These are phyloP conservation scores for Plasmodium vinckei DNA, from an alignment of 169 alveolate species.

Conservation along the genomic window DNA sequence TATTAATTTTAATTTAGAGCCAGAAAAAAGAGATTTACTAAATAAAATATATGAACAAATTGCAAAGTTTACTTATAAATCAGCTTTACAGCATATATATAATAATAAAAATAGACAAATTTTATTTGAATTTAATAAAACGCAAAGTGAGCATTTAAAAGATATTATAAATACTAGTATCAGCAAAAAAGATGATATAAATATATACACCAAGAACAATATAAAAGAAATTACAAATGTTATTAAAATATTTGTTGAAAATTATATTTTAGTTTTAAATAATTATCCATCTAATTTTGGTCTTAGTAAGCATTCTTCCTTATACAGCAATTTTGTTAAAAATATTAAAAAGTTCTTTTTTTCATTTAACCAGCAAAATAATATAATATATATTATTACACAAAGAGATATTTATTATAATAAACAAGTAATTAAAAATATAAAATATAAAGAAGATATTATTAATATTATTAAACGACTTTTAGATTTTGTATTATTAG, in stretches of 20 bases:
- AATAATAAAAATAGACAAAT: background rate
- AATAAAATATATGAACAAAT: slow-evolving; percentile 37
- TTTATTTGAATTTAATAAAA: slow-evolving; percentile 17
- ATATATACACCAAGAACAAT: slow-evolving; percentile 8
- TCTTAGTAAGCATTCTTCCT: slow-evolving; percentile 23
- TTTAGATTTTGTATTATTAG: slow-evolving; percentile 39
- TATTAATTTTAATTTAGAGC: slow-evolving; percentile 6
- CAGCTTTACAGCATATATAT: slow-evolving; percentile 49
- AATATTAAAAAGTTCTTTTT: slow-evolving; percentile 58
- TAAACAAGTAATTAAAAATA: slow-evolving; percentile 17
- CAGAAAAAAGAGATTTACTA: slow-evolving; percentile 37
- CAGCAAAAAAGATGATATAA: slow-evolving; percentile 22
- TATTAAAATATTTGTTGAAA: slow-evolving; percentile 44
- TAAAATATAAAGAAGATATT: slow-evolving; percentile 10
- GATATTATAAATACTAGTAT: slow-evolving; percentile 10
- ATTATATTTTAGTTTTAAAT: slow-evolving; percentile 40
- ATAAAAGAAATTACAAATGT: slow-evolving; percentile 30
- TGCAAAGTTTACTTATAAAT: slow-evolving; percentile 50
- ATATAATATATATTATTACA: slow-evolving; percentile 40
- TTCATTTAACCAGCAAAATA: slow-evolving; percentile 49
- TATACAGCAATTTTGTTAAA: slow-evolving; percentile 25
- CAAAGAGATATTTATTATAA: slow-evolving; percentile 57
- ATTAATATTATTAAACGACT: slow-evolving; percentile 21
- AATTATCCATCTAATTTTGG: slow-evolving; percentile 69
- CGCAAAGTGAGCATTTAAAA: slow-evolving; percentile 24